A percentile compares a stretch with the other conserved stretches of the same genome.
Evolutionary conservation across 2,329 filamentous ascomycete genomes (phyloP).

Genomic region (Cyphellophora attinorum): DNA sequence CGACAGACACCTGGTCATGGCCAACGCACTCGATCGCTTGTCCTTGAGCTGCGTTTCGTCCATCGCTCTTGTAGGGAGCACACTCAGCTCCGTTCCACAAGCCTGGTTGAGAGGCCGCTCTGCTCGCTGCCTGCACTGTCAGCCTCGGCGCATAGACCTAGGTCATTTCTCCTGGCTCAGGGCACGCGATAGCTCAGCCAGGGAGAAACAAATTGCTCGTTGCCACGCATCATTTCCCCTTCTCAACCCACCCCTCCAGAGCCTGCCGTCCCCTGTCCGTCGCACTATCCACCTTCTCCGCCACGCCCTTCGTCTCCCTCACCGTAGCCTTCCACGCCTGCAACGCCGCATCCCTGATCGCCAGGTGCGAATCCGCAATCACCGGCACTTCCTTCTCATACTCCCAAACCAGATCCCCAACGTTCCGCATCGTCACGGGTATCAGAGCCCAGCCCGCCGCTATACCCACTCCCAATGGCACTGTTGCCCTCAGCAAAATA

Average conservation of each 20-base stretch:
- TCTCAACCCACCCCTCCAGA: conserved; percentile 82
- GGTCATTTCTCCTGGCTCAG: too few relatives aligned
- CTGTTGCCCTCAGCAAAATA: conserved; percentile 65
- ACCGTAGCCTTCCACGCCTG: conserved; percentile 63
- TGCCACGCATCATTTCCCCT: conserved; percentile 57
- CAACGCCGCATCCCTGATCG: conserved; percentile 58
- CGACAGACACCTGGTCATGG: too few relatives aligned
- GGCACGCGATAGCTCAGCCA: too few relatives aligned
- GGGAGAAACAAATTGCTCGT: too few relatives aligned
- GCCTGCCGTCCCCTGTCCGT: conserved; percentile 65
- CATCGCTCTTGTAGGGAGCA: too few relatives aligned
- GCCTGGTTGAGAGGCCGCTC: too few relatives aligned
- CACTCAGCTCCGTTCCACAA: too few relatives aligned
- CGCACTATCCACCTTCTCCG: conserved; percentile 69
- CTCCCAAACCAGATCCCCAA: conserved; percentile 75
- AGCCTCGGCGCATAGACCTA: too few relatives aligned
- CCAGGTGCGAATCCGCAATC: conserved; percentile 70
- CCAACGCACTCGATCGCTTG: too few relatives aligned
- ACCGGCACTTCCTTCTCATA: conserved; percentile 86
- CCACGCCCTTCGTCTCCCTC: conserved; percentile 63
- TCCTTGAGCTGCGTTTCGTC: too few relatives aligned
- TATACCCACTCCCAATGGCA: conserved; percentile 71
- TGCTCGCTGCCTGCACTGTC: too few relatives aligned
- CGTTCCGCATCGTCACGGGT: conserved; percentile 82
- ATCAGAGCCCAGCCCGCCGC: conserved; percentile 75